Evolutionary conservation across 2,329 filamentous ascomycete species (phyloP), one percentile per base, ranked within the genome.

Genomic region (Sporothrix humicola): DNA sequence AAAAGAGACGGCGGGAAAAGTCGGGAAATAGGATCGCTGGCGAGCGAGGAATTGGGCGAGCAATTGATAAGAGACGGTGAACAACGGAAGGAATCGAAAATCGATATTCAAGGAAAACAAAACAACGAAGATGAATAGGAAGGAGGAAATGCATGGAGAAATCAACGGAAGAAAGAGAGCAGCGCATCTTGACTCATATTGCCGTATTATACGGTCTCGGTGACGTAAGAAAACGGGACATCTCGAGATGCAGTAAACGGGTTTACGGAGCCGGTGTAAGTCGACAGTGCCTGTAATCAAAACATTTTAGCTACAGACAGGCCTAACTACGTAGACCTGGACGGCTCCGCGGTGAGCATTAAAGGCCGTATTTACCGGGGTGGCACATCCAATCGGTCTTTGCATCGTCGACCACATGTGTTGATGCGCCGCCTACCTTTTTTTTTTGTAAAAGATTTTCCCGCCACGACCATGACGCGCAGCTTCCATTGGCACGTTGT

Each of bases 201-300:
- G 2, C 37, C 17, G 61, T 65, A 9, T 15, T 48, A 48, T 48
- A 26, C 3, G 23, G 3, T 3, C 23, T 65, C 23, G 13, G 42
- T 65, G 61, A 48, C n/a, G 61, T 46, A 46, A 65, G n/a, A 63
- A n/a, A 23, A 65, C 17, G 61, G 42, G 61, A n/a, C n/a, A n/a
- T n/a, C n/a, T n/a, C n/a, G n/a, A n/a, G n/a, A 65, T 48, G 42
- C 61, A 65, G 10, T 12, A 65, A 48, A n/a, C 31, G 26, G 23
- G n/a, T 23, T 3, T 37, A 63, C 59, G 59, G 59, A 63, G 59
- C 59, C 59, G 59, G 31, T 42, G 31, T 13, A 44, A 15, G 23
- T 23, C 23, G 2, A 15, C 9, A 56, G 52, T 44, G n/a, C 59
- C 17, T 37, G 59, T 37, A 63, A 10, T 26, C 3, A 26, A 59